These are phyloP conservation scores for Globisporangium nodosum DNA, from an alignment of 352 stramenopile genomes.

Conservation along the genomic window DNA sequence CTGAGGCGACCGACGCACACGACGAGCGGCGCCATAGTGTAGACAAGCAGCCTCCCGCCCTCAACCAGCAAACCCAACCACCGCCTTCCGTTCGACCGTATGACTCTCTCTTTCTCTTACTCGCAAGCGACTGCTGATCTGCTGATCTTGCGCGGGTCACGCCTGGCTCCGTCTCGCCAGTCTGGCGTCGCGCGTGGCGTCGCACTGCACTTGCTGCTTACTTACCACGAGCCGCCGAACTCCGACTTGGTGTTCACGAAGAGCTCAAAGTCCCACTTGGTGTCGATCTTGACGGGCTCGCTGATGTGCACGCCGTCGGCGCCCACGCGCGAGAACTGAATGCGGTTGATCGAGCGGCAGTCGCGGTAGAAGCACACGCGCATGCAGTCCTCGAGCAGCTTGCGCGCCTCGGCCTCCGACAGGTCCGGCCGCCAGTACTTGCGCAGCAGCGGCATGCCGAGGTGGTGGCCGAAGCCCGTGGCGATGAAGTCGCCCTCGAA, in stretches of 20 bases:
- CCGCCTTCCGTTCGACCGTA: background rate
- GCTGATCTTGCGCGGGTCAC: too few species aligned
- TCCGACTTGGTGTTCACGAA: constrained; percentile 88
- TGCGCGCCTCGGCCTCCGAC: constrained; percentile 90
- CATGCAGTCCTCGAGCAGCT: constrained; percentile 97
- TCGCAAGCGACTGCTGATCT: too few species aligned
- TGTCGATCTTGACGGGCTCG: constrained; percentile 95
- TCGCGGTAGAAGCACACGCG: constrained; percentile 98
- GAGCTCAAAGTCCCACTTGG: constrained; percentile 90
- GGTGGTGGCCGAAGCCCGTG: constrained; percentile 96
- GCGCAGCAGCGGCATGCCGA: constrained; percentile 95
- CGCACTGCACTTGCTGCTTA: background rate
- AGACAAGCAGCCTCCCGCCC: background rate
- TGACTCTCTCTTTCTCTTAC: background rate
- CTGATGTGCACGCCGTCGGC: constrained; percentile 84
- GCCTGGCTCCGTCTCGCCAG: background rate
- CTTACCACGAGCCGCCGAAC: constrained; percentile 88
- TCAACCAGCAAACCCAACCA: background rate
- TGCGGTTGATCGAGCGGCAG: constrained; percentile 96
- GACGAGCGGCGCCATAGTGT: background rate
- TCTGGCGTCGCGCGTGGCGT: background rate
- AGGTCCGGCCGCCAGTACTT: constrained; percentile 93
- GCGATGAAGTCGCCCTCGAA: constrained; percentile 97
- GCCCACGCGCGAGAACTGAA: constrained; percentile 96
- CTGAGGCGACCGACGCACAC: constrained; percentile 6